Conservation (phyloP, 257 asterid species). For the Gynochthodes officinalis region DNA sequence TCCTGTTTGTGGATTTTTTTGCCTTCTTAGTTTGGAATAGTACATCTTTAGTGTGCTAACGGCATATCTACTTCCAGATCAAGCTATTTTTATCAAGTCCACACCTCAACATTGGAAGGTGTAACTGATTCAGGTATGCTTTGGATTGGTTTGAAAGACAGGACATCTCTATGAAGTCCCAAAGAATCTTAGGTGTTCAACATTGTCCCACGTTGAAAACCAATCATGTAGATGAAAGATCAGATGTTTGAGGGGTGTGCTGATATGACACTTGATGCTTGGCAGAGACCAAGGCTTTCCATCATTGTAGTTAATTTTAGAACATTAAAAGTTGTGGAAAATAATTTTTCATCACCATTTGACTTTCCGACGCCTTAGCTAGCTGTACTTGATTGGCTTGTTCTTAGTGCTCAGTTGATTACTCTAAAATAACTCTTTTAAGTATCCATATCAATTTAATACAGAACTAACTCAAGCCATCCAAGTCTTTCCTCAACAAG, state of each 20-base stretch:
- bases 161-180: slow-evolving; percentile 19
- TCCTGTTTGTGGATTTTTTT: slow-evolving; percentile 8
- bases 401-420: not conserved
- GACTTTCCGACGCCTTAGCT: not conserved
- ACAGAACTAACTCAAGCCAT: not conserved
- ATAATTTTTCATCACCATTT: not conserved
- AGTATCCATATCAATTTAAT: not conserved
- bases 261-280: not conserved
- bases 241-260: not conserved
- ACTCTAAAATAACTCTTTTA: too few species aligned
- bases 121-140: slow-evolving; percentile 11
- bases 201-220: slow-evolving; percentile 37
- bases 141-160: slow-evolving; percentile 20
- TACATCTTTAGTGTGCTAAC: not conserved
- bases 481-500: not conserved
- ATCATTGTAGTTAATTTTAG: not conserved
- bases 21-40: not conserved
- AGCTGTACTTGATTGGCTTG: not conserved
- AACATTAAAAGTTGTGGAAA: not conserved
- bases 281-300: not conserved
- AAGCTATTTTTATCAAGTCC: slow-evolving; percentile 4
- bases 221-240: not conserved
- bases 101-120: not conserved
- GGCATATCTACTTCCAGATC: not conserved
- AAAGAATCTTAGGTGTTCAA: slow-evolving; percentile 30